Evolutionary conservation across 169 alveolate species (phyloP).

Genomic region (Eimeria maxima): DNA sequence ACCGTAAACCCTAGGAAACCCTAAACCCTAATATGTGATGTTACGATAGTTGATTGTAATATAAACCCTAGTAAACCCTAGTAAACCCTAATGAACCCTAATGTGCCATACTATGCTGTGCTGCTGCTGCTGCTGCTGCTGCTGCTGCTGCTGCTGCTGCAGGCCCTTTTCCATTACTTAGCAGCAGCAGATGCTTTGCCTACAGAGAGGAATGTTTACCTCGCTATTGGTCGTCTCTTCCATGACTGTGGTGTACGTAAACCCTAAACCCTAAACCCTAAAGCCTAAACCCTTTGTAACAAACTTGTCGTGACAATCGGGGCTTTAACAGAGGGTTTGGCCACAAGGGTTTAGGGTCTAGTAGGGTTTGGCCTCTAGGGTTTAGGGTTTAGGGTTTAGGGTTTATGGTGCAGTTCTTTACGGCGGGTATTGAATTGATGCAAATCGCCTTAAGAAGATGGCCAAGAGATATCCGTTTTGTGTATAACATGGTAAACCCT

Average conservation of each 20-base stretch:
- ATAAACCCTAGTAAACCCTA: too few species aligned
- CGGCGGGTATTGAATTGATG: constrained; percentile 29
- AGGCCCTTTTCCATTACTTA: neutral
- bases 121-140: too few species aligned
- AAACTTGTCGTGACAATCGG: too few species aligned
- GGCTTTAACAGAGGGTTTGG: too few species aligned
- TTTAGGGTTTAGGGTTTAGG: constrained; percentile 34
- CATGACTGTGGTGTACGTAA: constrained; percentile 21
- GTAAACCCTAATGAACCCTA: too few species aligned
- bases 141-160: too few species aligned
- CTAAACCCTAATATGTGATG: too few species aligned
- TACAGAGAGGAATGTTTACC: constrained; percentile 1
- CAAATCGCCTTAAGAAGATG: constrained; percentile 20
- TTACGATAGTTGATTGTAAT: too few species aligned
- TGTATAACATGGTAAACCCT: constrained; percentile 1
- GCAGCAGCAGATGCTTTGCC: neutral
- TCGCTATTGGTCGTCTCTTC: constrained; percentile 1
- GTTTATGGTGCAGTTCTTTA: constrained; percentile 17
- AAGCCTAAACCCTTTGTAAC: neutral
- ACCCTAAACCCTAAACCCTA: neutral
- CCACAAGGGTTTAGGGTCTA: constrained; percentile 7
- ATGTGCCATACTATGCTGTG: too few species aligned
- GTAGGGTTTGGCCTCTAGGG: too few species aligned
- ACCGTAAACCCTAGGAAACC: too few species aligned
- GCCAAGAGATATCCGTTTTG: constrained; percentile 11